Evolutionary conservation across 176 grass and related monocot species (phyloP).

Genomic region (Cymbopogon citratus): DNA sequence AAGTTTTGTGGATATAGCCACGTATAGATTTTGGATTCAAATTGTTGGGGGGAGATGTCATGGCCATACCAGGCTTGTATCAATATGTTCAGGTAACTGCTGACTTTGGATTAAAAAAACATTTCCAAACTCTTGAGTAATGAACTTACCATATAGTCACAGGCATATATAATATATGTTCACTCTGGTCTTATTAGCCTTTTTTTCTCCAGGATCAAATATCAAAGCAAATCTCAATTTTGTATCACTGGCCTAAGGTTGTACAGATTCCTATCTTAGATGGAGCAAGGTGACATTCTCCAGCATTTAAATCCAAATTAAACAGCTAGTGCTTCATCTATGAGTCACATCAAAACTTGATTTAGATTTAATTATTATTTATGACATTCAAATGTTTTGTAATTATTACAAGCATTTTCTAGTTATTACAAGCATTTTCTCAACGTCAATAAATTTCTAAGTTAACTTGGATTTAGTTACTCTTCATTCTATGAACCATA

Average conservation of each 20-base stretch:
- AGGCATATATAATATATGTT: neutral
- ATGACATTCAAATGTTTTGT: neutral
- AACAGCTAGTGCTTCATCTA: neutral
- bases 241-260: slow-evolving; percentile 90
- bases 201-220: slow-evolving; percentile 56
- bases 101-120: neutral
- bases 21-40: slow-evolving; percentile 77
- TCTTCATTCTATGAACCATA: slow-evolving; percentile 13
- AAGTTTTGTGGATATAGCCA: slow-evolving; percentile 46
- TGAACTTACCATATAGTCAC: neutral
- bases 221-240: slow-evolving; percentile 68
- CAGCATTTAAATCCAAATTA: neutral
- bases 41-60: slow-evolving; percentile 83
- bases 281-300: slow-evolving; percentile 59
- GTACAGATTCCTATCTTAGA: slow-evolving; percentile 89
- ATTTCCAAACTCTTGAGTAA: neutral
- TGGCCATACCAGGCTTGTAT: slow-evolving; percentile 83
- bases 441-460: too few relatives aligned
- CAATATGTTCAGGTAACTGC: slow-evolving; percentile 65
- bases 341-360: neutral
- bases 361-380: neutral
- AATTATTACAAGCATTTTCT: neutral
- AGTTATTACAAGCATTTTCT: neutral
- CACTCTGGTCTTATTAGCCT: slow-evolving; percentile 9
- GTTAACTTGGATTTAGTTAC: neutral